Base-by-base conservation (phyloP, 2,329 filamentous ascomycete species). In the Talaromyces albobiverticillius region DNA sequence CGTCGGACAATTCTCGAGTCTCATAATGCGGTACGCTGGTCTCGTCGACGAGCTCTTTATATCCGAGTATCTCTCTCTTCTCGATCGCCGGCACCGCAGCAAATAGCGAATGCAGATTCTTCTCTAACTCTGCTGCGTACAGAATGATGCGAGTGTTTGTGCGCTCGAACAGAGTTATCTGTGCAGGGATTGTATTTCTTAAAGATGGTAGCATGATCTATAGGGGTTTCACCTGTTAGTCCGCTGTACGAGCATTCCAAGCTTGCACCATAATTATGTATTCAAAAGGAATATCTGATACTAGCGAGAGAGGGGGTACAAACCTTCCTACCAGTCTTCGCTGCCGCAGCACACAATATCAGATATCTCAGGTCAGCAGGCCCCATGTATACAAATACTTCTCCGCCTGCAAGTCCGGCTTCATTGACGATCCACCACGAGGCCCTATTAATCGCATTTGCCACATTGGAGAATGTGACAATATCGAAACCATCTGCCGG, bases 241-340 rank as follows among this genome's bases (percentile, higher is more conserved):
- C 26, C 5, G 26, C n/a, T n/a, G n/a, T n/a, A 3, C 29, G 3
- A 8, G 16, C 2, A 13, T 16, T n/a, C n/a, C n/a, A n/a, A n/a
- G 4, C 14, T 29, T 5, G 18, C 14, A 13, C 9, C 5, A 20
- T 8, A 34, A 3, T 5, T 13, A 7, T 4, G 3, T 10, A 3
- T 16, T 23, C n/a, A 1, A 29, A 22, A 38, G 14, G 22, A 7
- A 45, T 43, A 18, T 13, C n/a, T n/a, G n/a, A n/a, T n/a, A n/a
- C n/a, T n/a, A n/a, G n/a, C 1, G 31, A 22, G 25, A 11, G 29
- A 10, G 18, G 40, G 10, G 20, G 18, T 11, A n/a, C 55, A 1
- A 18, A 55, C 55, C 43, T 36, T 57, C 31, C 51, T 51, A n/a
- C 55, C 52, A 34, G 55, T 57, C 45, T 57, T 57, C 16, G 53